Evolutionary conservation across 306 rosid species (phyloP), one percentile per base, ranked within the genome.

Genomic region (Oemleria cerasiformis): DNA sequence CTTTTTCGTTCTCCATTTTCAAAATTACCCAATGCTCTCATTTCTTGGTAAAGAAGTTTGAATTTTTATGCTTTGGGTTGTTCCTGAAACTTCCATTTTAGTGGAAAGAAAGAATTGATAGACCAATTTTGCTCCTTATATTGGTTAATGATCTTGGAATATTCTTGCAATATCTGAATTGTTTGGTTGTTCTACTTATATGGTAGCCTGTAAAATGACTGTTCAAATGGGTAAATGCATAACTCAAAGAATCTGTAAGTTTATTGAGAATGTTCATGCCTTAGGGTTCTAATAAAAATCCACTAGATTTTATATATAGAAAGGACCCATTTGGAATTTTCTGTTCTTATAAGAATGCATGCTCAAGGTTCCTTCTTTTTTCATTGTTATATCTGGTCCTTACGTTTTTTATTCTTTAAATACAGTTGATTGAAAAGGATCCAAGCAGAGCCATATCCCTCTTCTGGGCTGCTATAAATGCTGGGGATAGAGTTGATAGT

Each of bases 401-500:
- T 2, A 30, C 7, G 25, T 10, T 39, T 47, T 62, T 43, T 14
- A 13, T 9, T 41, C 4, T 78, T 75, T 4, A 3, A 62, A 54
- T 70, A 45, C 75, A 91, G 99, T 83, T 91, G 75, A 95, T 91
- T 55, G 99, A 89, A 20, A 91, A 89, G 86, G 92, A 94, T 82
- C 99, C 97, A 7, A 73, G 82, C 55, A 84, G 57, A 76, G 92
- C 99, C 67, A 84, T 94, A 62, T 84, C 96, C 13, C 70, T 91
- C 74, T 91, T 94, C 72, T 94, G 98, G 98, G 87, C 92, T 8
- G 89, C 97, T 23, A 94, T 94, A 74, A 94, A 94, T 77, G 87
- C 92, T 0, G 96, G 98, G 21, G 98, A 94, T 77, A 82, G 96
- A 63, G 97, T 94, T 15, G 98, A 91, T 60, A 91, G 96, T 78